phyloP scores from a whole-genome alignment of 805 yeast genomes.

The Ogataea chonburiensis region DNA sequence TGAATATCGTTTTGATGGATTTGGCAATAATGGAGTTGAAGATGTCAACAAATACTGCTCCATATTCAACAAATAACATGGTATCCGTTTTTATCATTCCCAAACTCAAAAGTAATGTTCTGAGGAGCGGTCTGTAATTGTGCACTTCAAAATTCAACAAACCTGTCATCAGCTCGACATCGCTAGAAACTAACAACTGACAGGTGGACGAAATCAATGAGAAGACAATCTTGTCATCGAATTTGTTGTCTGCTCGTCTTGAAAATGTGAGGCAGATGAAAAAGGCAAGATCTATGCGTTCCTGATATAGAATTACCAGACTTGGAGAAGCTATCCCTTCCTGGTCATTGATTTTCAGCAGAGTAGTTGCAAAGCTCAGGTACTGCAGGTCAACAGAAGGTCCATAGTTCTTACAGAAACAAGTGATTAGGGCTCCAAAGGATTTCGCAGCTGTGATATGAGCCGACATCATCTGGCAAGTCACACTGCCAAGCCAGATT shows the following conservation, averaged over 20 bases:
- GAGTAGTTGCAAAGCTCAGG: constrained; percentile 41
- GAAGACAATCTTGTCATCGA: constrained; percentile 37
- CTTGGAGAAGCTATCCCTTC: constrained; percentile 51
- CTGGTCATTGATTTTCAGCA: constrained; percentile 51
- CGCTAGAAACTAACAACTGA: constrained; percentile 47
- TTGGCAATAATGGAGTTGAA: constrained; percentile 64
- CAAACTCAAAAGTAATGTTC: constrained; percentile 53
- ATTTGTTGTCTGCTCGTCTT: constrained; percentile 27
- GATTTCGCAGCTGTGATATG: constrained; percentile 72
- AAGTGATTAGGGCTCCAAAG: constrained; percentile 73
- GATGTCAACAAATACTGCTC: constrained; percentile 52
- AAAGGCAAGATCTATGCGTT: constrained; percentile 66
- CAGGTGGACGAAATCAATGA: constrained; percentile 44
- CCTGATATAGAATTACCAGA: constrained; percentile 53
- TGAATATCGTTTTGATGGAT: constrained; percentile 60
- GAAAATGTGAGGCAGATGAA: constrained; percentile 46
- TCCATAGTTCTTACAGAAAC: constrained; percentile 50
- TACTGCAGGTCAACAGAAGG: constrained; percentile 26
- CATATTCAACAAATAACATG: constrained; percentile 42
- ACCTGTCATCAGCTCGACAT: constrained; percentile 46
- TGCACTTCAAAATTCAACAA: constrained; percentile 39
- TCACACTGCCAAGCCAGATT: constrained; percentile 57
- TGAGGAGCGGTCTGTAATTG: constrained; percentile 57
- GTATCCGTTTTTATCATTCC: constrained; percentile 42
- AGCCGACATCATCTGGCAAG: constrained; percentile 60